Base-by-base conservation (phyloP, 2,329 filamentous ascomycete genomes). In the Alternaria arbusti region DNA sequence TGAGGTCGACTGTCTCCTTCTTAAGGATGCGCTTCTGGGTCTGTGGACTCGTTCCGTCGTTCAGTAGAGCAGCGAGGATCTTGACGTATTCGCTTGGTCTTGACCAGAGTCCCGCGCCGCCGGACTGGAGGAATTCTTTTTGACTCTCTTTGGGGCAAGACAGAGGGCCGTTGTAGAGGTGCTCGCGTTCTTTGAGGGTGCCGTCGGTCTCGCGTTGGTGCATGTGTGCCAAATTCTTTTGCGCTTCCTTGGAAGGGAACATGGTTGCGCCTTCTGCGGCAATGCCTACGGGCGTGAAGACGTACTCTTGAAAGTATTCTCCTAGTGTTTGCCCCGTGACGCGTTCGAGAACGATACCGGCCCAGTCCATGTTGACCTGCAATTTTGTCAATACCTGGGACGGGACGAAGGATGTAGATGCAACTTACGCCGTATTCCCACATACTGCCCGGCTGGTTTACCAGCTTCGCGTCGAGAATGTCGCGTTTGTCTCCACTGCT, bases 381-480 rank as follows among this genome's bases (percentile, higher is more conserved):
- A 7, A 13, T 30, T 23, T 3, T 3, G n/a, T 40, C n/a, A 40
- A 1, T 40, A 17, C 1, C 32, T 40, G n/a, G 36, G 36, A 40
- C 36, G n/a, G 36, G 8, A n/a, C 9, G 6, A 50, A 22, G 13
- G 9, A 28, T n/a, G 0, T 30, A 28, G 0, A 1, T 17, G 20
- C 36, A 40, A 55, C 74, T 63, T 70, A 81, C 78, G 1, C 79
- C 78, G 47, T 91, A 91, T 60, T 87, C 83, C 86, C 87, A 91
- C 4, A 80, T 81, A 23, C 85, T 83, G 0, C 89, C 89, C 0
- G 90, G 89, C 66, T 91, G 88, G 66, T 89, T 88, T 1, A 90
- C 74, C 15, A 92, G 75, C 1, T 89, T 86, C 60, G 78, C 74
- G 12, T 78, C 73, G 36, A 84, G 70, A 46, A 90, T 79, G 23